Base-by-base conservation (phyloP, 148 eudicot genomes). In the Hydrangea macrophylla region DNA sequence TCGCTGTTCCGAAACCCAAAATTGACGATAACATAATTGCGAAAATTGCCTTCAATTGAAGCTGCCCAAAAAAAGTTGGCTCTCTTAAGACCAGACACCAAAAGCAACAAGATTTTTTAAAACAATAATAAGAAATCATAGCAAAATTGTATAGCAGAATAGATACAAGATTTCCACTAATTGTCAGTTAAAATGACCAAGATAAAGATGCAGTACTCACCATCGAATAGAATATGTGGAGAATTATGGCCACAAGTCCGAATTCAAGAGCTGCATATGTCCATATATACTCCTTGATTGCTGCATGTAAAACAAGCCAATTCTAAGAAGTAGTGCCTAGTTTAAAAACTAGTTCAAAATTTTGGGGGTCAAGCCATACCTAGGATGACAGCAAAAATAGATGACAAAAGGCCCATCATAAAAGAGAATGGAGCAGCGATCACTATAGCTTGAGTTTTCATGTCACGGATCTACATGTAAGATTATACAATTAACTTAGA, bases 261-360 rank as follows among this genome's bases (percentile, higher is more conserved):
- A 93, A 90, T 75, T 93, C 95, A 58, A 93, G 81, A 73, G 96
- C 96, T 18, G 98, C 98, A 70, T 78, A 90, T 7, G 90, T 83
- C 98, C 98, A 93, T 67, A 85, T 76, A 70, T 88, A 86, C 77
- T 93, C 95, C 75, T 63, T 88, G 57, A 88, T 88, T 40, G 96
- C 98, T 93, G 95, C 83, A 85, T 15, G 55, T 25, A 60, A 78
- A 63, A 55, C 58, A 76, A 70, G 42, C 10, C 22, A 70, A 25
- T 44, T 17, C 25, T 44, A 73, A 32, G 56, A 55, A 33, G 10
- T 65, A 37, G 59, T 27, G 55, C 44, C 55, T 28, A 31, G 58
- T 58, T 39, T 11, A 32, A 20, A 65, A 40, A 48, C 24, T 2
- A 40, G 20, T 22, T 55, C 20, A 55, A 60, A 68, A 20, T 36